These are phyloP conservation scores for Grigorovia transvaalensis DNA, from an alignment of 805 yeast species.

Conservation along the genomic window DNA sequence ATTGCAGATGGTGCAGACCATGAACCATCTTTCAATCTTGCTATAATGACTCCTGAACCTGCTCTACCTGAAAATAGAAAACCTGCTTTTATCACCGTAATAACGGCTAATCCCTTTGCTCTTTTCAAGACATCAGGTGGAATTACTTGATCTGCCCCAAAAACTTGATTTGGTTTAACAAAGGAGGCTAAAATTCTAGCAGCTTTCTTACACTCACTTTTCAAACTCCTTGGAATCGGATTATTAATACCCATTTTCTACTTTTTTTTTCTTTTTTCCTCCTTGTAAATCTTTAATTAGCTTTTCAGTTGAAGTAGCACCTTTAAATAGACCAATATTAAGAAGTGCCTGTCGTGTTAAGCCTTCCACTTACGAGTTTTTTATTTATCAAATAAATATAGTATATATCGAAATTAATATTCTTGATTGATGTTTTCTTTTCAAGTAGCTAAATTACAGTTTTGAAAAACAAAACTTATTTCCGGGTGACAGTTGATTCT, in stretches of 20 bases:
- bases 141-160: conserved; percentile 79
- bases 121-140: conserved; percentile 80
- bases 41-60: conserved; percentile 92
- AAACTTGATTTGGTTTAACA: conserved; percentile 86
- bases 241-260: conserved; percentile 67
- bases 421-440: too few species aligned
- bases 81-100: conserved; percentile 95
- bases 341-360: too few species aligned
- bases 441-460: too few species aligned
- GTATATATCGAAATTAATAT: too few species aligned
- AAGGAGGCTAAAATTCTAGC: conserved; percentile 85
- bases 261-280: too few species aligned
- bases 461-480: too few species aligned
- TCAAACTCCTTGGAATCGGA: conserved; percentile 87
- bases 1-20: conserved; percentile 99
- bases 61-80: conserved; percentile 94
- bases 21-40: conserved; percentile 84
- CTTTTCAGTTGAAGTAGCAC: too few species aligned
- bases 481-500: too few species aligned
- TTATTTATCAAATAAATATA: too few species aligned
- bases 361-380: too few species aligned
- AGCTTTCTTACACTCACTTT: conserved; percentile 85
- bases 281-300: too few species aligned
- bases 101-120: conserved; percentile 86
- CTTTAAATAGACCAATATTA: too few species aligned